phyloP scores from a whole-genome alignment of 768 basidiomycete species.

The Mycena capillaripes region DNA sequence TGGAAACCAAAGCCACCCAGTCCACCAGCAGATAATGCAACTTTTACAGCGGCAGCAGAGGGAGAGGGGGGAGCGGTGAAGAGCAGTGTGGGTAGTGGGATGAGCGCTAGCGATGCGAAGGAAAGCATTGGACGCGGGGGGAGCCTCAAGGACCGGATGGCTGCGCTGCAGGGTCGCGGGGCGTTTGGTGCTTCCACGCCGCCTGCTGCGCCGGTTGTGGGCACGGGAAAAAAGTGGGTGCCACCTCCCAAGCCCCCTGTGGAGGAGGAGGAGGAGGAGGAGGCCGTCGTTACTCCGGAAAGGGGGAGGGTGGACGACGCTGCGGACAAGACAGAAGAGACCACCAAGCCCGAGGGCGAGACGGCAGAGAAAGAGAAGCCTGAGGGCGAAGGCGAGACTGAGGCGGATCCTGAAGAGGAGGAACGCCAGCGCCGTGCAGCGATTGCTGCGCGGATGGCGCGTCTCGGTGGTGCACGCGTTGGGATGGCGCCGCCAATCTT shows the following conservation, averaged over 20 bases:
- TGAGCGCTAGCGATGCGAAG: constrained; percentile 91
- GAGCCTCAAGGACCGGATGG: constrained; percentile 95
- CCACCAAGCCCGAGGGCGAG: constrained; percentile 67
- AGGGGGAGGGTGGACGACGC: constrained; percentile 71
- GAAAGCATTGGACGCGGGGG: constrained; percentile 83
- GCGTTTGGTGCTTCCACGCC: constrained; percentile 79
- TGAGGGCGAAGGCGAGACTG: constrained; percentile 48
- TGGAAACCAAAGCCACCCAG: constrained; percentile 81
- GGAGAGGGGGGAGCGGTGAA: constrained; percentile 37
- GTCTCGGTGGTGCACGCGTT: constrained; percentile 86
- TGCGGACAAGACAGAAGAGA: constrained; percentile 85
- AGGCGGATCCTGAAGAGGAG: constrained; percentile 73
- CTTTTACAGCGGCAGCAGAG: constrained; percentile 24
- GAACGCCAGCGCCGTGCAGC: constrained; percentile 86
- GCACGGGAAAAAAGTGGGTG: constrained; percentile 87
- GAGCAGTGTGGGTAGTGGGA: constrained; percentile 55
- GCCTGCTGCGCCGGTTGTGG: constrained; percentile 69
- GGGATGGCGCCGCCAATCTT: constrained; percentile 86
- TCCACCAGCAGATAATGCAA: constrained; percentile 56
- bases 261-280: constrained; percentile 72
- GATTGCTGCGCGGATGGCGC: constrained; percentile 94
- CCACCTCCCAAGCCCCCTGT: constrained; percentile 66
- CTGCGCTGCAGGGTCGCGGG: constrained; percentile 88
- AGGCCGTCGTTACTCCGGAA: constrained; percentile 90
- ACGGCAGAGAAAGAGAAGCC: constrained; percentile 74